A percentile compares a stretch with the other conserved stretches of the same genome.
These are phyloP conservation scores for Apiospora malaysiana DNA, from an alignment of 2,329 filamentous ascomycete species.

Conservation along the genomic window DNA sequence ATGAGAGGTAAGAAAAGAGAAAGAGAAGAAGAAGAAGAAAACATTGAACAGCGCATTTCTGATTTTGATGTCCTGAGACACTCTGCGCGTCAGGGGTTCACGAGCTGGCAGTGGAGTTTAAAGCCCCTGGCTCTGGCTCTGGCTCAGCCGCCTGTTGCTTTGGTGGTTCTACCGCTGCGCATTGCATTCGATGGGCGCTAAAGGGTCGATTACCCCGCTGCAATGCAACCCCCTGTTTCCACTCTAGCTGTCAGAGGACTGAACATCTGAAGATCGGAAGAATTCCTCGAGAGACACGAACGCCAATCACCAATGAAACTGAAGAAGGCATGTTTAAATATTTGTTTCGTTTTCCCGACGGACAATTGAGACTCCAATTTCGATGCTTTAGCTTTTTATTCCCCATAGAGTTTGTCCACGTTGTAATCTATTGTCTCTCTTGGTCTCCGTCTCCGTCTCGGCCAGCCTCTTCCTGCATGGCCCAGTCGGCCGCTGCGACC, in stretches of 20 bases:
- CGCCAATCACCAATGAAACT: not conserved
- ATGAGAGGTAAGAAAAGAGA: too few species aligned
- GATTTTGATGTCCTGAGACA: constrained; percentile 11
- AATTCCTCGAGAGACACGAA: not conserved
- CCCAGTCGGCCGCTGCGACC: not conserved
- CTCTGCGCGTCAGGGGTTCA: constrained; percentile 12
- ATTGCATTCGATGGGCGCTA: not conserved
- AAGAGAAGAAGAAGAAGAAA: not conserved
- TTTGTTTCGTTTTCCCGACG: not conserved
- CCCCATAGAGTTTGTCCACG: not conserved
- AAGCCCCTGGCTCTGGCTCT: not conserved
- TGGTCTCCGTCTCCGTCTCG: not conserved
- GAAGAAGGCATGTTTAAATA: not conserved
- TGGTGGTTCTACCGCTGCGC: not conserved
- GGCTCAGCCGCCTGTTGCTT: too few species aligned
- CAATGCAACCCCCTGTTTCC: constrained; percentile 11
- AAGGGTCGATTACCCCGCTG: not conserved
- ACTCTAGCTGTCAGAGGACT: not conserved
- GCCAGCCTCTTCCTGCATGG: not conserved
- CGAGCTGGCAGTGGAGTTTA: constrained; percentile 14
- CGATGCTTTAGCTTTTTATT: not conserved
- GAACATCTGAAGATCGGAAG: not conserved
- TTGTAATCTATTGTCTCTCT: not conserved
- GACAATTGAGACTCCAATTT: not conserved
- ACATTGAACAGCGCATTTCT: not conserved